These are phyloP conservation scores for Lachancea waltii DNA, from an alignment of 805 yeast genomes.

Conservation along the genomic window DNA sequence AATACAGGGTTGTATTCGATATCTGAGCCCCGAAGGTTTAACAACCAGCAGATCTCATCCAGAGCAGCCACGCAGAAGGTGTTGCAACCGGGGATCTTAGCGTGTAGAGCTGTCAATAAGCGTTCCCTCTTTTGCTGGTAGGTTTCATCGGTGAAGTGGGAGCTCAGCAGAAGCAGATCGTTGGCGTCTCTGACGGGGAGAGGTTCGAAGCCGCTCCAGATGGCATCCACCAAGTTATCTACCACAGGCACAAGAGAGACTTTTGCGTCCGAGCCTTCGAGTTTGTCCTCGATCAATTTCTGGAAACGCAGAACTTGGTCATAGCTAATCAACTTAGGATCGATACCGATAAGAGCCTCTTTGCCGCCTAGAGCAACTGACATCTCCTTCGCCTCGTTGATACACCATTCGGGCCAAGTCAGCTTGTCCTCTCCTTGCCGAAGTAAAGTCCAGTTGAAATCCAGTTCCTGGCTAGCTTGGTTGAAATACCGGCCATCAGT, in stretches of 20 bases:
- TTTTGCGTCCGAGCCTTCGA: constrained; percentile 28
- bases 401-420: constrained; percentile 77
- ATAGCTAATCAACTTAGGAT: constrained; percentile 65
- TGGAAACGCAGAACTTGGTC: constrained; percentile 31
- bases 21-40: constrained; percentile 79
- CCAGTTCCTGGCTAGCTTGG: constrained; percentile 83
- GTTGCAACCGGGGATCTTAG: constrained; percentile 27
- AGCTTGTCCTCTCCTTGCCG: constrained; percentile 75
- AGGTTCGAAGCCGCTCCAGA: constrained; percentile 66
- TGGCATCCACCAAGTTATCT: constrained; percentile 63
- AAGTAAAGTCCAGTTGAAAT: constrained; percentile 68
- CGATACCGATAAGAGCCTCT: constrained; percentile 64
- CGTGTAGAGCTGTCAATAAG: constrained; percentile 34
- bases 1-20: constrained; percentile 84
- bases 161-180: constrained; percentile 44
- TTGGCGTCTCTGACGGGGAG: constrained; percentile 51
- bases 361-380: constrained; percentile 36
- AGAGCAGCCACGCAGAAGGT: constrained; percentile 61
- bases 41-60: constrained; percentile 89
- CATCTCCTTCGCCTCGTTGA: constrained; percentile 45
- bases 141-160: constrained; percentile 58
- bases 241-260: constrained; percentile 46
- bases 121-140: constrained; percentile 50
- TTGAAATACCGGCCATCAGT: constrained; percentile 94
- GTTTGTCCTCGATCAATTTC: constrained; percentile 25